Evolutionary conservation across 2,329 filamentous ascomycete species (phyloP), one percentile per base, ranked within the genome.

Genomic region (Fusarium annulatum): DNA sequence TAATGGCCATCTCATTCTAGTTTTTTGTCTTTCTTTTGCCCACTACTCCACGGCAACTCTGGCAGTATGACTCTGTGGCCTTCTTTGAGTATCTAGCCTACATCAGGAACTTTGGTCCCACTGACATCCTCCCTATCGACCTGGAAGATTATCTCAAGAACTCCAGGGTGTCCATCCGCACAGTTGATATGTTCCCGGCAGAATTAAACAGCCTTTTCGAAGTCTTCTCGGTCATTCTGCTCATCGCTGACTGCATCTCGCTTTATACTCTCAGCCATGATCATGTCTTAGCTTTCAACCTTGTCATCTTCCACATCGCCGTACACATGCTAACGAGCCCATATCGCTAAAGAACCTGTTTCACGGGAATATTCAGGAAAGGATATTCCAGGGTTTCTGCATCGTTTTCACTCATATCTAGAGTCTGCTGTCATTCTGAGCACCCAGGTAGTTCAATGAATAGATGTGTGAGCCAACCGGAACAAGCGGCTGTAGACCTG

Each of bases 31-130:
- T 8, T 4, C 19, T 26, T 33, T 51, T 51, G 1, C 3, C 1
- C 15, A n/a, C 2, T 41, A n/a, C 12, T 41, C 1, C 38, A n/a
- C 21, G 16, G 4, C n/a, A 14, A 10, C 21, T 15, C 21, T 23
- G 0, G 10, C 9, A 19, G 16, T 4, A 38, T 1, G 9, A 11
- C 36, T 41, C 19, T 41, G 11, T 21, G 1, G 2, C 21, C 3
- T 33, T 14, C 4, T 12, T 33, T 1, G 33, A 33, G 33, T 4
- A 33, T 26, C 16, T 19, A 26, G 14, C 45, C 19, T n/a, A 9
- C 0, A 3, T n/a, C 7, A 2, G 28, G 28, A 6, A 49, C 14
- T n/a, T 36, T 4, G 2, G 21, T 36, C 12, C n/a, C n/a, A 23
- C 23, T 23, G 23, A 23, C 23, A 23, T 23, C 23, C 23, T 23